Base-by-base conservation (phyloP, 2,329 filamentous ascomycete genomes). In the Arthrinium puccinioides region DNA sequence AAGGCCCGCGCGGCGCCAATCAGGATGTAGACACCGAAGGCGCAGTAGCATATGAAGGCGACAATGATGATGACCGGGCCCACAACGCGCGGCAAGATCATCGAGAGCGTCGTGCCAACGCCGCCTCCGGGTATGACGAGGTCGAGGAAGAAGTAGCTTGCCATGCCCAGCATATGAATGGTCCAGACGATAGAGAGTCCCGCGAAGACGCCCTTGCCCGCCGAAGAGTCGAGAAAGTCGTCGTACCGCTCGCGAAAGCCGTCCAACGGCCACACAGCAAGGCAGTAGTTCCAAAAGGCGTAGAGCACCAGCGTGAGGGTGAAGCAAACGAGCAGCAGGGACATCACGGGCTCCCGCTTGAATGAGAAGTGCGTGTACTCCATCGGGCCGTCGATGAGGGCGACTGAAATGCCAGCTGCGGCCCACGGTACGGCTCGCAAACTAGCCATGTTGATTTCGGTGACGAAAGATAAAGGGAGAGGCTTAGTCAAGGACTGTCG, bases 81-180 rank as follows among this genome's bases (percentile, higher is more conserved):
- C n/a, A 33, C 31, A 20, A 33, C 24, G 5, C 20, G 31, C n/a
- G 31, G 31, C 20, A 33, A 15, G 5, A 24, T 8, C 31, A 20
- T 16, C 6, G 14, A 15, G 14, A 33, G n/a, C 31, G 24, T 6
- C 20, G 31, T 21, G 14, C 31, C 31, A 15, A 33, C 31, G n/a
- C 20, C 31, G 14, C n/a, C 13, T 20, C 31, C 31, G 14, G 20
- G 31, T n/a, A 33, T 21, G 31, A 33, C 31, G 4, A 33, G 20
- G 20, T 33, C 31, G n/a, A 21, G 20, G 20, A 14, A 14, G 31
- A 33, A 33, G 20, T 21, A 33, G 21, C 20, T 21, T 20, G 24
- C 9, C 31, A 33, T 16, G n/a, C 9, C 31, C 31, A 33, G 20
- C 31, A 33, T 33, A 20, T 33, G 31, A n/a, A 33, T 9, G 20